Evolutionary conservation across 257 asterid species (phyloP).

Genomic region (Solanum etuberosum): DNA sequence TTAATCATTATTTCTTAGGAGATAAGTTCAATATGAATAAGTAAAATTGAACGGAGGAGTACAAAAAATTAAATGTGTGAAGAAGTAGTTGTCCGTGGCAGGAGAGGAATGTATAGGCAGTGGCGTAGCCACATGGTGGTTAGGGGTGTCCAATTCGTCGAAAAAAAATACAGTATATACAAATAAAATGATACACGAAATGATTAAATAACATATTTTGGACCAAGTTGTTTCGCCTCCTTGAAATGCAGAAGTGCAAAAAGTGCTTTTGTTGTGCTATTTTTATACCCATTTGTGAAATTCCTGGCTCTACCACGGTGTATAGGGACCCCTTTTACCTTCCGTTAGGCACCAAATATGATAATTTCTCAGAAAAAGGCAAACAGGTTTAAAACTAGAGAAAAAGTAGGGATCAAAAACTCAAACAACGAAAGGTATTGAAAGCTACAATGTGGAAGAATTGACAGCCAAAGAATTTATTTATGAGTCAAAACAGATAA

Average conservation of each 20-base stretch:
- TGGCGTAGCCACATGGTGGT: no score
- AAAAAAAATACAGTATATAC: no score
- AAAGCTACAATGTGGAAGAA: neutral
- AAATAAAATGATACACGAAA: no score
- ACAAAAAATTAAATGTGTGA: neutral
- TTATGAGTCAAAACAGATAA: neutral
- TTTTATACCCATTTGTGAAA: no score
- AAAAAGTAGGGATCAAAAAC: neutral
- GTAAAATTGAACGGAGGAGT: no score
- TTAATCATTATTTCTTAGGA: no score
- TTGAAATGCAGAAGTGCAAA: no score
- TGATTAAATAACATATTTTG: no score
- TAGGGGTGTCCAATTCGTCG: no score
- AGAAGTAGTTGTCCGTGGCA: neutral
- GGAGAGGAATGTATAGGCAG: neutral
- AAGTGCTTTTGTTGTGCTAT: no score
- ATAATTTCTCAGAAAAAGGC: neutral
- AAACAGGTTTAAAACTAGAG: neutral
- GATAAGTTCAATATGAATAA: fast-evolving
- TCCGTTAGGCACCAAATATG: neutral
- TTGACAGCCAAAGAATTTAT: neutral
- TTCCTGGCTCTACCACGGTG: no score
- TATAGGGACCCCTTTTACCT: neutral
- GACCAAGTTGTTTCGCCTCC: no score
- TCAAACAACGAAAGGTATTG: neutral